These are phyloP conservation scores for Komagataella populi DNA, from an alignment of 805 yeast genomes.

Conservation along the genomic window DNA sequence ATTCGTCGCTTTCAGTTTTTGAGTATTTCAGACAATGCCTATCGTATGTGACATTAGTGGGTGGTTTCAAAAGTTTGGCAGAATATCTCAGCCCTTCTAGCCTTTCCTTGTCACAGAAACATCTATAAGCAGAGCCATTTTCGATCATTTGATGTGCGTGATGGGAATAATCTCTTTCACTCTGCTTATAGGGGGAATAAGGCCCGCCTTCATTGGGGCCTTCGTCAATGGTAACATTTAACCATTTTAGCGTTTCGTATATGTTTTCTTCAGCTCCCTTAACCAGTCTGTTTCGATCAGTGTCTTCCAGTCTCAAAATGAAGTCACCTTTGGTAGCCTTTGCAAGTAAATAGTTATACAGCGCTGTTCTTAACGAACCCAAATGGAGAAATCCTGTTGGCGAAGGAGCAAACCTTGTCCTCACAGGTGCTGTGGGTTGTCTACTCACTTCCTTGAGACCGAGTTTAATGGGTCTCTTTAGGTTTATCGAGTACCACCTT, in stretches of 20 bases:
- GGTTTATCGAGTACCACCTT: neutral
- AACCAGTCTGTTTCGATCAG: conserved; percentile 73
- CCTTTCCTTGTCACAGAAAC: conserved; percentile 77
- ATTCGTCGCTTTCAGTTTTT: conserved; percentile 13
- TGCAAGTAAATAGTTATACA: conserved; percentile 80
- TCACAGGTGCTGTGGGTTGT: conserved; percentile 42
- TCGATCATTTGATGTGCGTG: conserved; percentile 45
- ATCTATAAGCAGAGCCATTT: conserved; percentile 68
- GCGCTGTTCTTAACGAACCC: conserved; percentile 88
- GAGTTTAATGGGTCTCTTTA: neutral
- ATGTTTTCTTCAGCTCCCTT: conserved; percentile 75
- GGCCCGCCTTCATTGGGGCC: conserved; percentile 55
- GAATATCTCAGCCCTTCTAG: conserved; percentile 53
- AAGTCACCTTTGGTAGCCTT: conserved; percentile 70
- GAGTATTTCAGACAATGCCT: conserved; percentile 50
- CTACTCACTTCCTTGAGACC: neutral
- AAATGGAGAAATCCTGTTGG: conserved; percentile 94
- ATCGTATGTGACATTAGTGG: conserved; percentile 87
- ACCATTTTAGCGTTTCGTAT: conserved; percentile 65
- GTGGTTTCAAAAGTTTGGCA: conserved; percentile 68
- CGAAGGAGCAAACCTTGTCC: conserved; percentile 95
- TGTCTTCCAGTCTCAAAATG: conserved; percentile 77
- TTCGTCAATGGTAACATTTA: conserved; percentile 66
- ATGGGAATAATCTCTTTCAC: conserved; percentile 60
- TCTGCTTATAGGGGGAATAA: conserved; percentile 73